Evolutionary conservation across 441 rosid species (phyloP), one percentile per base, ranked within the genome.

Genomic region (Pelargonium citronellum): DNA sequence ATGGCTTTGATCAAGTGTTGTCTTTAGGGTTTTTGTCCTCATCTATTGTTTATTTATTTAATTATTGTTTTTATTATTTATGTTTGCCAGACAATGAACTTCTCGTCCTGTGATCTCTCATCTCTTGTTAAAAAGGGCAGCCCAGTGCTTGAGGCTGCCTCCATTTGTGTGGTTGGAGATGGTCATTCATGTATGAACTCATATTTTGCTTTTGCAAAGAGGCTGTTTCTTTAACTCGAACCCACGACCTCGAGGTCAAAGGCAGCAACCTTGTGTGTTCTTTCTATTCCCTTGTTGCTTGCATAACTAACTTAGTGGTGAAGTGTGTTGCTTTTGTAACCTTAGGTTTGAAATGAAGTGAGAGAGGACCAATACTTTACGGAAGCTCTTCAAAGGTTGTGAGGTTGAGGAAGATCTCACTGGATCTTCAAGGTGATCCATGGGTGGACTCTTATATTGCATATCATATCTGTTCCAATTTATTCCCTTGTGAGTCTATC

Each of bases 331-430:
- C 46, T 27, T 41, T 41, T 41, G 46, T 1, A 41, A 41, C 46
- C 46, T 9, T n/a, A 49, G 57, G 57, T 49, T n/a, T 49, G 15
- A 49, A 49, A 15, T 15, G 19, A 16, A 15, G 17, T 7, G 5
- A 16, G 61, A 55, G 24, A 55, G 30, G 24, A 55, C 24, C 10
- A 10, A 55, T 55, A 55, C 62, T n/a, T 17, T 7, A 55, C 17
- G 62, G 62, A 55, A 55, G 62, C 5, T 7, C 62, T 55, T 24
- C 62, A 17, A 17, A 55, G 30, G 24, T 55, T 55, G 62, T 55
- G 62, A 55, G 62, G 62, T 17, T 22, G 62, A 55, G 62, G 62
- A 19, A 55, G 19, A 15, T 16, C 62, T 55, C 9, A 17, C 62
- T 55, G 19, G 9, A 17, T 15, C 62, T 55, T 55, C 10, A 55